Evolutionary conservation across 2,329 filamentous ascomycete genomes (phyloP), one percentile per base, ranked within the genome.

Genomic region (Phialocephala subalpina): DNA sequence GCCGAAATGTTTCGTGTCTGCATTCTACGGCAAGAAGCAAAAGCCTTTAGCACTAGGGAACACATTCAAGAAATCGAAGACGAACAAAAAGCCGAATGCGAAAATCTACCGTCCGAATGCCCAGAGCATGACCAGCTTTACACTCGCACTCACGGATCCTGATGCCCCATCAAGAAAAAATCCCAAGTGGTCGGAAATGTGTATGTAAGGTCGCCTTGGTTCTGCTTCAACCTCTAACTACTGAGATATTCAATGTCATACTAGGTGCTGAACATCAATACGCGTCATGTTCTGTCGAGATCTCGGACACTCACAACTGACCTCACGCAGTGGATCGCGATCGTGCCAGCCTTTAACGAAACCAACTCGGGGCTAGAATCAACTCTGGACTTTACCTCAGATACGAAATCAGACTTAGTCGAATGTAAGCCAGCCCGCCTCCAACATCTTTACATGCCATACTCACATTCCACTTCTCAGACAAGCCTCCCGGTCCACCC

Each of bases 141-240:
- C 82, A 3, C 67, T 88, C 59, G 80, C 81, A 12, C 77, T 88
- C 3, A 87, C 85, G 1, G 86, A 88, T 71, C 86, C 86, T 0
- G 86, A 88, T 74, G 86, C 86, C n/a, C 84, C 83, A 2, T 83
- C 81, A 9, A 81, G 82, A 52, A 76, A 82, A 1, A 74, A 87
- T 66, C 84, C 85, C 1, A 78, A 84, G 62, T 87, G 84, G 84
- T 80, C 79, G 22, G 83, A 88, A 67, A 83, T 88, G 76, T 87
- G 85, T 72, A 88, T 73, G 66, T 67, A 35, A 63, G 66, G 8
- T 42, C 12, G 20, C 42, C 8, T 38, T 29, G 3, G 36, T 12
- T 36, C 27, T 62, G 11, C 14, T 57, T 18, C 18, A 9, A 52
- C 33, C 35, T 64, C 29, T 18, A 20, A 2, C 2, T n/a, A 7